Evolutionary conservation across 352 stramenopile genomes (phyloP).

Genomic region (Phytopythium delawarense): DNA sequence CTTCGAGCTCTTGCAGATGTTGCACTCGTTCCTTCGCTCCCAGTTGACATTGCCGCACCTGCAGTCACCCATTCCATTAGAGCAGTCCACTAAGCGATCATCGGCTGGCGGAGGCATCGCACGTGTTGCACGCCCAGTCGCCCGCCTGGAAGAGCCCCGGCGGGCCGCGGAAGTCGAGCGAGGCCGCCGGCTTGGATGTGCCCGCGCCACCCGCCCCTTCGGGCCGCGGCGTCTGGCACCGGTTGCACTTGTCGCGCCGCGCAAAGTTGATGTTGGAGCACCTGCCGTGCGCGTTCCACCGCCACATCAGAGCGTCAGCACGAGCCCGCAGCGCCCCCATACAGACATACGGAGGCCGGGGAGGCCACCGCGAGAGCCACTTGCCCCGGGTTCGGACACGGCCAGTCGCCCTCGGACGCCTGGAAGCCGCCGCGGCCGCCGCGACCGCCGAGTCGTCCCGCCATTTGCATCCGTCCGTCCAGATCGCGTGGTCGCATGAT

Average conservation of each 20-base stretch:
- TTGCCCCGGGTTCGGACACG: slow-evolving; percentile 76
- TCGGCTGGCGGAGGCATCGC: slow-evolving; percentile 9
- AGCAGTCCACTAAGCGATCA: too few relatives aligned
- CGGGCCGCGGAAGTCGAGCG: slow-evolving; percentile 43
- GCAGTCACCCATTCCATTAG: not conserved
- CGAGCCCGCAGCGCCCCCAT: not conserved
- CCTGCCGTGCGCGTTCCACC: slow-evolving; percentile 14
- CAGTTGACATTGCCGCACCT: slow-evolving; percentile 87
- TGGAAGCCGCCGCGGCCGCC: slow-evolving; percentile 40
- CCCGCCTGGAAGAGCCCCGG: slow-evolving; percentile 74
- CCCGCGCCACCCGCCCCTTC: slow-evolving; percentile 25
- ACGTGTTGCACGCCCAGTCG: slow-evolving; percentile 83
- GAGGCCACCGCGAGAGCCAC: not conserved
- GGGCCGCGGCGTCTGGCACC: slow-evolving; percentile 61
- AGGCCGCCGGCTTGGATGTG: slow-evolving; percentile 22
- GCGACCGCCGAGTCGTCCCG: slow-evolving; percentile 32
- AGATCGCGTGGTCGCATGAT: not conserved
- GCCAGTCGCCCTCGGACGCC: slow-evolving; percentile 69
- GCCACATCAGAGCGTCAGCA: not conserved
- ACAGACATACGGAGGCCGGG: not conserved
- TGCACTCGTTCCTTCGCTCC: slow-evolving; percentile 81
- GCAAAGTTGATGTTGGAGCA: slow-evolving; percentile 87
- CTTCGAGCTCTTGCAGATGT: slow-evolving; percentile 85
- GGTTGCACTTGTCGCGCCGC: slow-evolving; percentile 74
- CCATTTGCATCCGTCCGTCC: slow-evolving; percentile 6